These are phyloP conservation scores for Magnusiomyces suaveolens DNA, from an alignment of 1,139 yeast species.

Conservation along the genomic window DNA sequence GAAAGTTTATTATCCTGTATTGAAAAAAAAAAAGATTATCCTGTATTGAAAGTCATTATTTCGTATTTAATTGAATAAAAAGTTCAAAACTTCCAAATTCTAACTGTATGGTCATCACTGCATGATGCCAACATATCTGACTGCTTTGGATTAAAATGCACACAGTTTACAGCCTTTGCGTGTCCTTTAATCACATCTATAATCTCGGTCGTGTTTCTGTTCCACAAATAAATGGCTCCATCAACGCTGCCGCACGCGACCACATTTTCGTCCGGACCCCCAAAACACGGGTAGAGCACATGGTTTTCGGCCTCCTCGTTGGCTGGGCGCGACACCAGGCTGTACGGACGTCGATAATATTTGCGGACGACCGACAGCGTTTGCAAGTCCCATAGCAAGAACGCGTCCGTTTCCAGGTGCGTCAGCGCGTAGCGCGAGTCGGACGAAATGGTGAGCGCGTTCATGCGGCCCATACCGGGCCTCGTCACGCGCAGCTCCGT, in stretches of 20 bases:
- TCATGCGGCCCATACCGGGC: conserved; percentile 37
- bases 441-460: conserved; percentile 41
- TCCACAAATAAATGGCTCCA: conserved; percentile 74
- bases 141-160: conserved; percentile 53
- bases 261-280: conserved; percentile 56
- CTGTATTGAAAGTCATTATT: too few relatives aligned
- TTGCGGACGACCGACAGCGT: conserved; percentile 46
- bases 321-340: conserved; percentile 23
- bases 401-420: conserved; percentile 64
- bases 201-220: conserved; percentile 60
- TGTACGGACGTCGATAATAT: conserved; percentile 61
- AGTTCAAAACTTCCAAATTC: conserved; percentile 11
- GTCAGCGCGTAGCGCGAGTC: conserved; percentile 45
- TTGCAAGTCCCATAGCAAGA: conserved; percentile 67
- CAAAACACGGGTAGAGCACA: conserved; percentile 72
- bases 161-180: conserved; percentile 53
- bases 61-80: too few relatives aligned
- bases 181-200: conserved; percentile 60
- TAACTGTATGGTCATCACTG: conserved; percentile 40
- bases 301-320: conserved; percentile 33
- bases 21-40: too few relatives aligned
- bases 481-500: conserved; percentile 29
- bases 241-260: conserved; percentile 79
- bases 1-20: too few relatives aligned
- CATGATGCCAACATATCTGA: conserved; percentile 63